Conservation (phyloP, 768 basidiomycete species). For the Lactarius indigo region DNA sequence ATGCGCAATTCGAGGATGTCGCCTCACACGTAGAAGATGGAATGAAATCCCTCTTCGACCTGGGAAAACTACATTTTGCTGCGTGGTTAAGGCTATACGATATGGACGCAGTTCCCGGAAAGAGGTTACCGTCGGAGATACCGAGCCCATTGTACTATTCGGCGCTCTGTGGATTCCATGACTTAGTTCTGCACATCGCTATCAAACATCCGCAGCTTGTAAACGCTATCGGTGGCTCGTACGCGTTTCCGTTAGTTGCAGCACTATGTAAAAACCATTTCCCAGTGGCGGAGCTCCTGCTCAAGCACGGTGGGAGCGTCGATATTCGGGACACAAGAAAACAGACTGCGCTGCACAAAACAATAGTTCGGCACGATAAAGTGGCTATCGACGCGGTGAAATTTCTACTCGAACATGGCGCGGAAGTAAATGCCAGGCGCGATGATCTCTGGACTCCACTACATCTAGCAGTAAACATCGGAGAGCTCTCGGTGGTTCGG, state of each 20-base stretch:
- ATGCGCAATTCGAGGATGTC: background rate
- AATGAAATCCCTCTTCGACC: background rate
- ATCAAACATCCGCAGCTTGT: background rate
- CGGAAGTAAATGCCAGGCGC: no score
- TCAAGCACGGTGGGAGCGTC: background rate
- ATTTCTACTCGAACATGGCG: no score
- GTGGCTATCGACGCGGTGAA: no score
- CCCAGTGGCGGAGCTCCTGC: background rate
- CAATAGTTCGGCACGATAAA: no score
- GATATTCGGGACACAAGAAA: background rate
- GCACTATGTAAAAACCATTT: background rate
- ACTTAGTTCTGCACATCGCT: background rate
- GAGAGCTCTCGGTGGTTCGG: no score
- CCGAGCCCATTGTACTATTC: background rate
- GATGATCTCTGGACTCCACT: no score
- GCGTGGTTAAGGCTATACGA: background rate
- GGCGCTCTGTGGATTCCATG: background rate
- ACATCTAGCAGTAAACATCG: no score
- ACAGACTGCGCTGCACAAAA: no score
- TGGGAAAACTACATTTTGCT: background rate
- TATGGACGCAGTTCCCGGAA: background rate
- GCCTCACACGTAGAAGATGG: background rate
- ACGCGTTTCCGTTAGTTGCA: background rate
- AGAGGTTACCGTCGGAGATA: background rate
- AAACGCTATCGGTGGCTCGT: background rate